phyloP scores from a whole-genome alignment of 2,329 filamentous ascomycete species.

The Fusarium avenaceum region DNA sequence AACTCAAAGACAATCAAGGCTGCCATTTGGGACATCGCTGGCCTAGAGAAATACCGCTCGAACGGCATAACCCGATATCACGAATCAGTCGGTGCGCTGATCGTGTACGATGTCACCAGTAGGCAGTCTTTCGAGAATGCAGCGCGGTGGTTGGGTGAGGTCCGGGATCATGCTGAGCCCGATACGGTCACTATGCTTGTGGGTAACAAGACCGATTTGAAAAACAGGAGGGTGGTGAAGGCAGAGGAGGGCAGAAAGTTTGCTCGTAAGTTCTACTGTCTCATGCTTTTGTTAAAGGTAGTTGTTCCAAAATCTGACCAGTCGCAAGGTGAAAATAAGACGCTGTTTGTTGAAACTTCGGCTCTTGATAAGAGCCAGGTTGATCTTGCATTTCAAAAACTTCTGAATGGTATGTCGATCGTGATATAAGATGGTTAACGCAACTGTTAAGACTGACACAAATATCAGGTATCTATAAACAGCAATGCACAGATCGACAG shows the following conservation, averaged over 20 bases:
- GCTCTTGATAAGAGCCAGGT: not conserved
- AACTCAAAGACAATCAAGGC: constrained; percentile 4
- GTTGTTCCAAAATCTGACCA: too few species aligned
- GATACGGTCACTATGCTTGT: constrained; percentile 2
- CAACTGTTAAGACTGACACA: not conserved
- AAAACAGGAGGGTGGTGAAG: not conserved
- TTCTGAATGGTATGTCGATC: constrained; percentile 1
- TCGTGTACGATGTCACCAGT: constrained; percentile 11
- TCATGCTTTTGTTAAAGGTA: too few species aligned
- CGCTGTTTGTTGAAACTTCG: constrained; percentile 8
- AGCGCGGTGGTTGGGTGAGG: not conserved
- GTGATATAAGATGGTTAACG: not conserved
- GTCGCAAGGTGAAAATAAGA: constrained; percentile 1
- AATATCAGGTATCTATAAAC: not conserved
- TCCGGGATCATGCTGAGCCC: not conserved
- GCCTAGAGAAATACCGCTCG: constrained; percentile 2
- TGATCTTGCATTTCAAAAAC: not conserved
- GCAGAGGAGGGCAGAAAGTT: constrained; percentile 3
- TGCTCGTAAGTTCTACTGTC: not conserved
- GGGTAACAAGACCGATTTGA: constrained; percentile 14
- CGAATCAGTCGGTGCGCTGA: not conserved
- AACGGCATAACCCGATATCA: not conserved
- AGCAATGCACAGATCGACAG: not conserved
- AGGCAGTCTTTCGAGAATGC: constrained; percentile 7
- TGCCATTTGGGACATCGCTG: constrained; percentile 15